Evolutionary conservation across 768 basidiomycete species (phyloP).

Genomic region (Hemileccinum impolitum): DNA sequence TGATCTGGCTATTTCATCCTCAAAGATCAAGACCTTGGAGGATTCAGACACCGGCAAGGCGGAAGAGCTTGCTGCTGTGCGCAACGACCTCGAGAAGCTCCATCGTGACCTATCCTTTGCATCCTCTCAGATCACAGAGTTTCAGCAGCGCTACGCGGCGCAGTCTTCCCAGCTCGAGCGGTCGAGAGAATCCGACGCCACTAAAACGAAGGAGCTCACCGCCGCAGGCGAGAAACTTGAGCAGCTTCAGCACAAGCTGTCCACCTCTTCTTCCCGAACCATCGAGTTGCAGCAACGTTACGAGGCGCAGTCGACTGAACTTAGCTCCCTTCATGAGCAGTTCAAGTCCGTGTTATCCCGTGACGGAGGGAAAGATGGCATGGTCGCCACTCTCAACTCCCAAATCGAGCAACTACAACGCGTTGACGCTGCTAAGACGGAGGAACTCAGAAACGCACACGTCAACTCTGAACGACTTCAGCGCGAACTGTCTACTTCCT

Average conservation of each 20-base stretch:
- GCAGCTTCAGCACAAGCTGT: neutral
- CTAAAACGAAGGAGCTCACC: neutral
- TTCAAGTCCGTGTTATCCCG: neutral
- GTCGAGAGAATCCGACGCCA: neutral
- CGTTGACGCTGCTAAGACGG: neutral
- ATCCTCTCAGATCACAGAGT: too few relatives aligned
- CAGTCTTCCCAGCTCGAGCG: neutral
- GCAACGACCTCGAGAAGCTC: constrained; percentile 1
- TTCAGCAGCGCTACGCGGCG: too few relatives aligned
- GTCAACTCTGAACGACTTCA: neutral
- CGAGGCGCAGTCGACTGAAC: neutral
- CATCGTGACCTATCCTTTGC: neutral
- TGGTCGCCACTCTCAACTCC: neutral
- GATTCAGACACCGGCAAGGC: neutral
- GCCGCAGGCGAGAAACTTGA: neutral
- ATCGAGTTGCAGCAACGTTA: neutral
- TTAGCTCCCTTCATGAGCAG: neutral
- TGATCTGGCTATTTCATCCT: neutral
- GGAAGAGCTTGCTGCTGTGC: neutral
- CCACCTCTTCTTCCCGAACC: neutral
- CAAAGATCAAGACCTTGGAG: neutral
- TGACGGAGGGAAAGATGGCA: too few relatives aligned
- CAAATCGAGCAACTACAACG: neutral
- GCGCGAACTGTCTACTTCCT: neutral
- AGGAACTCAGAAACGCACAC: neutral